Evolutionary conservation across 2,329 filamentous ascomycete genomes (phyloP).

Genomic region (Botrytis medusae): DNA sequence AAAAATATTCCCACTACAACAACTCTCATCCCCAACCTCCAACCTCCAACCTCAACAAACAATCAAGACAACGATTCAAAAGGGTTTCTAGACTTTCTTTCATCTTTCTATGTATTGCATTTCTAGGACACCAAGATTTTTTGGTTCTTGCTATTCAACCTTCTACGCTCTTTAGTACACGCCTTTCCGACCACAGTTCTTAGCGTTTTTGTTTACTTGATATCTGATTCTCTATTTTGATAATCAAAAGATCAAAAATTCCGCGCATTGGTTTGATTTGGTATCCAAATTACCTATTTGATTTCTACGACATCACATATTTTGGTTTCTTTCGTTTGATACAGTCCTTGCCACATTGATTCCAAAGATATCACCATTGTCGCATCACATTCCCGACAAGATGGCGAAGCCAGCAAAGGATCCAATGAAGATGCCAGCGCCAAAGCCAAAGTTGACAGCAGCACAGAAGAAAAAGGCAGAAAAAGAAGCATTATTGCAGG

Average conservation of each 20-base stretch:
- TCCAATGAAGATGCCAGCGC: neutral
- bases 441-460: neutral
- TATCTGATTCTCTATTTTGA: neutral
- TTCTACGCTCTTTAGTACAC: neutral
- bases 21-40: neutral
- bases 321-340: neutral
- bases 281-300: neutral
- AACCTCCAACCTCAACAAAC: neutral
- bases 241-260: neutral
- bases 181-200: too few relatives aligned
- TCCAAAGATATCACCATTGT: neutral
- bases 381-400: neutral
- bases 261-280: neutral
- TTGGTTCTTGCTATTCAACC: neutral
- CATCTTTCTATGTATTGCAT: neutral
- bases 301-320: neutral
- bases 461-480: neutral
- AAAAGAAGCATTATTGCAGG: neutral
- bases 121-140: neutral
- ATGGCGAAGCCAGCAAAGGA: neutral
- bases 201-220: neutral
- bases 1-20: neutral
- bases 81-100: neutral
- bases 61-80: neutral
- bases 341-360: neutral